phyloP scores from a whole-genome alignment of 2,329 filamentous ascomycete genomes.

The Orbilia brochopaga region DNA sequence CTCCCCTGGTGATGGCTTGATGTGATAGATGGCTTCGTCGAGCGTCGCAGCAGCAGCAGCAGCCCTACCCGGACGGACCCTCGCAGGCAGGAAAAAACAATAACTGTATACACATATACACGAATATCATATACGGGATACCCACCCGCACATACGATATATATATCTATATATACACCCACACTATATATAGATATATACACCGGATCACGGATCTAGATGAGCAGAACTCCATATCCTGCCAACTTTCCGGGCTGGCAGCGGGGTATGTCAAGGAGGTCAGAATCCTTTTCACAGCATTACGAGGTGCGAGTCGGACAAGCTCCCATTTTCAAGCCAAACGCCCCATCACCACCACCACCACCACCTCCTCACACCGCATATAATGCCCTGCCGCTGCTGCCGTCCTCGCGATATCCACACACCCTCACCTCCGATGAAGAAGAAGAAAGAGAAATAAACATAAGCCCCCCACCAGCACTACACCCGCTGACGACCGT shows the following conservation, averaged over 20 bases:
- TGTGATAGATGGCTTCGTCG: neutral
- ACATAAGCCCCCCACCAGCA: neutral
- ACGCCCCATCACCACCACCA: too few relatives aligned
- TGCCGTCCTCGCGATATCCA: too few relatives aligned
- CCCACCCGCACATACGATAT: too few relatives aligned
- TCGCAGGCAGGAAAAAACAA: slow-evolving; percentile 14
- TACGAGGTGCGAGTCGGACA: slow-evolving; percentile 50
- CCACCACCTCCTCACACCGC: too few relatives aligned
- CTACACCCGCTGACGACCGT: too few relatives aligned
- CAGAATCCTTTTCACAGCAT: slow-evolving; percentile 52
- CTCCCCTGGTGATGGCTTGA: neutral
- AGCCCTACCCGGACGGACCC: slow-evolving; percentile 3
- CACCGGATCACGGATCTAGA: slow-evolving; percentile 32
- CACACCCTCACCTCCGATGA: neutral
- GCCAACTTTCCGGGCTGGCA: slow-evolving; percentile 51
- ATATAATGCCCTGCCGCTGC: too few relatives aligned
- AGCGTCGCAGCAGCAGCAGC: neutral
- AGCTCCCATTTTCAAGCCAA: slow-evolving; percentile 42
- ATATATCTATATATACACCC: too few relatives aligned
- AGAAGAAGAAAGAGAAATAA: neutral
- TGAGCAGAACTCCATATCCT: slow-evolving; percentile 51
- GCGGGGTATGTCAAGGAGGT: slow-evolving; percentile 51
- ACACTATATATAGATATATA: slow-evolving; percentile 7
- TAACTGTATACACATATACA: neutral
- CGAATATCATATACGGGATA: too few relatives aligned